These are phyloP conservation scores for Serendipita sp. DNA, from an alignment of 768 basidiomycete species.

Conservation along the genomic window DNA sequence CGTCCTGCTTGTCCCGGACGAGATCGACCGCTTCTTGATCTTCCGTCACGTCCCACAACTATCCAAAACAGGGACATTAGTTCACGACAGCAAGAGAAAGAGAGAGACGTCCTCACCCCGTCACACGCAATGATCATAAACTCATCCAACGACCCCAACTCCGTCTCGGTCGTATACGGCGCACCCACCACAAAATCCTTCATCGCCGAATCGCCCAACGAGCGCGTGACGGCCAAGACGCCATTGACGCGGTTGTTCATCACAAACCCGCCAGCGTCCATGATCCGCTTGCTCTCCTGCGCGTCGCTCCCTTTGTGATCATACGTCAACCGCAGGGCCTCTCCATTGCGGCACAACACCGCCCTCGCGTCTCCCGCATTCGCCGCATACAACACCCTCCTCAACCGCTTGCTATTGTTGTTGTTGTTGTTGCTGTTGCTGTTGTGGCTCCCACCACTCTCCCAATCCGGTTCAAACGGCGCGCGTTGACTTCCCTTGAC, in stretches of 20 bases:
- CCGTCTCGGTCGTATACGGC: conserved; percentile 97
- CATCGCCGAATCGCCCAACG: conserved; percentile 94
- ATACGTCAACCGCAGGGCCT: conserved; percentile 85
- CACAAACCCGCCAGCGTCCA: conserved; percentile 94
- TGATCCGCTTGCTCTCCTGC: conserved; percentile 95
- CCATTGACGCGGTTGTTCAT: conserved; percentile 98
- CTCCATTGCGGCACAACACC: conserved; percentile 81
- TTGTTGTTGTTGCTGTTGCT: not conserved
- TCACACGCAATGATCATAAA: conserved; percentile 94
- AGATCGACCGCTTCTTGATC: conserved; percentile 87
- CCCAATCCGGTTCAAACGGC: conserved; percentile 10
- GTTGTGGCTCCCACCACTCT: not conserved
- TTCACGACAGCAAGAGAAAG: not conserved
- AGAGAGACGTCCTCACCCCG: conserved; percentile 44
- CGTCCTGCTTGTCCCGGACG: conserved; percentile 52
- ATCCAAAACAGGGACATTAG: not conserved
- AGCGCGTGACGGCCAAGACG: conserved; percentile 89
- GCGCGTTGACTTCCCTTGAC: not conserved
- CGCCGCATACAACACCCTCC: conserved; percentile 81
- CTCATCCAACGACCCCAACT: conserved; percentile 80
- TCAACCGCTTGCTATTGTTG: conserved; percentile 17
- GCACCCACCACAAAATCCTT: conserved; percentile 98
- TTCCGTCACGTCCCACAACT: conserved; percentile 94
- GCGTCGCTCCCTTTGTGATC: conserved; percentile 97
- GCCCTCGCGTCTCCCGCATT: conserved; percentile 95